Conservation (phyloP, 73 alveolate species). For the Blepharisma stoltei region DNA sequence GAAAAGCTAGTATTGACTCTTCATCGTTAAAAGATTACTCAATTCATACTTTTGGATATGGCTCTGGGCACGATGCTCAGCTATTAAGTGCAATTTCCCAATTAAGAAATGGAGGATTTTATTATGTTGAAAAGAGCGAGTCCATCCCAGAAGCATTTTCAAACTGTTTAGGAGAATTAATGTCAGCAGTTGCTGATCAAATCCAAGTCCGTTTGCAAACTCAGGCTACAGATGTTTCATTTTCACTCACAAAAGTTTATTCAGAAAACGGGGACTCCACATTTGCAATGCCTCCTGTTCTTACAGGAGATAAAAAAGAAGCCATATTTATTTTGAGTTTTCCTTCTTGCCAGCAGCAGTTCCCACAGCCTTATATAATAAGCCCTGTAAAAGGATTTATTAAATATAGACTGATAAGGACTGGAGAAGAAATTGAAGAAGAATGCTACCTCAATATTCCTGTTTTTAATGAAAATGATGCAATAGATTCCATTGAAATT, state of each 20-base stretch:
- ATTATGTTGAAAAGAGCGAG: conserved; percentile 32
- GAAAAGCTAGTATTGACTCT: conserved; percentile 34
- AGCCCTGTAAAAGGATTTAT: neutral
- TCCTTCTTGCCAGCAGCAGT: conserved; percentile 15
- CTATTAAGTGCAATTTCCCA: conserved; percentile 35
- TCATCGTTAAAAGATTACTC: conserved; percentile 26
- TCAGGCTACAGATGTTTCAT: conserved; percentile 3
- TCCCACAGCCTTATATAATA: neutral
- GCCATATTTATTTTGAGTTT: neutral
- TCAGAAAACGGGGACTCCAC: conserved; percentile 3
- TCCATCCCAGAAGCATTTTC: conserved; percentile 30
- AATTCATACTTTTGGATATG: conserved; percentile 30
- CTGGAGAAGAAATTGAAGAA: conserved; percentile 31
- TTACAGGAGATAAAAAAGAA: conserved; percentile 18
- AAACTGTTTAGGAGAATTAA: conserved; percentile 10
- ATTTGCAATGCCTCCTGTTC: neutral
- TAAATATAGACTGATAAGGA: neutral
- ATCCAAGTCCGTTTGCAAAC: conserved; percentile 20
- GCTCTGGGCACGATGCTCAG: conserved; percentile 25
- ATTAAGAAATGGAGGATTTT: conserved; percentile 28
- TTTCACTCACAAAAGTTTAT: neutral
- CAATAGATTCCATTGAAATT: conserved; percentile 22
- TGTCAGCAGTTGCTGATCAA: neutral
- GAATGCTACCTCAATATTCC: conserved; percentile 25
- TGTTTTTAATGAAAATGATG: conserved; percentile 34